A percentile compares a stretch with the other conserved stretches of the same genome.
Evolutionary conservation across 345 rosid species (phyloP).

Genomic region (Populus nigra): DNA sequence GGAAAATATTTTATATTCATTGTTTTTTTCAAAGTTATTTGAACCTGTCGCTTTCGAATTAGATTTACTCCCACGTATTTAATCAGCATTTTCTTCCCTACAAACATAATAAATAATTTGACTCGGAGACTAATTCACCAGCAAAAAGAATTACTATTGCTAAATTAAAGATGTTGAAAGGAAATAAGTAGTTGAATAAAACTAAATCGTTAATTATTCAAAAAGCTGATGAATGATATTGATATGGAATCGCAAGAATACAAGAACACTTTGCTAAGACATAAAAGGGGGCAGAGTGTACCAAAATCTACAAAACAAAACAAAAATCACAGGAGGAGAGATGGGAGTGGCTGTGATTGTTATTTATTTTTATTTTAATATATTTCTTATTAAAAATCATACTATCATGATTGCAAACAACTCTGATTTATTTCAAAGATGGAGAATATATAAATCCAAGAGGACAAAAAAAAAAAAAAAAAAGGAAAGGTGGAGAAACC

Average conservation of each 20-base stretch:
- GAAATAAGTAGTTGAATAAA: no score
- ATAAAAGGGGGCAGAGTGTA: neutral
- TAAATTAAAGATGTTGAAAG: no score
- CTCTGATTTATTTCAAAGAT: no score
- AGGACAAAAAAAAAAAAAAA: neutral
- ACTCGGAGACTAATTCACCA: no score
- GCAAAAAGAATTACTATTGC: no score
- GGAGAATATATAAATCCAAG: neutral
- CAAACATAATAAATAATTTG: no score
- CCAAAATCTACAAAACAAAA: neutral
- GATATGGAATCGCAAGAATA: neutral
- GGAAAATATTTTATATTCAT: neutral
- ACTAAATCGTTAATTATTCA: neutral
- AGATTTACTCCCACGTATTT: neutral
- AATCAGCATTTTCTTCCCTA: neutral
- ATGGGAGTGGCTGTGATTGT: neutral
- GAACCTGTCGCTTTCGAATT: neutral
- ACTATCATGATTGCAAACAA: no score
- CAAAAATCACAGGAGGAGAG: neutral
- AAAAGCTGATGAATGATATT: neutral
- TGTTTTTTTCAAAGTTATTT: neutral
- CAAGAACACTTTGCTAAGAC: neutral
- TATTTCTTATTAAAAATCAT: no score
- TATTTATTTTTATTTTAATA: no score
- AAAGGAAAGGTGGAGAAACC: slow-evolving; percentile 43